These are phyloP conservation scores for Brassica hybrid DNA, from an alignment of 441 rosid species.

Conservation along the genomic window DNA sequence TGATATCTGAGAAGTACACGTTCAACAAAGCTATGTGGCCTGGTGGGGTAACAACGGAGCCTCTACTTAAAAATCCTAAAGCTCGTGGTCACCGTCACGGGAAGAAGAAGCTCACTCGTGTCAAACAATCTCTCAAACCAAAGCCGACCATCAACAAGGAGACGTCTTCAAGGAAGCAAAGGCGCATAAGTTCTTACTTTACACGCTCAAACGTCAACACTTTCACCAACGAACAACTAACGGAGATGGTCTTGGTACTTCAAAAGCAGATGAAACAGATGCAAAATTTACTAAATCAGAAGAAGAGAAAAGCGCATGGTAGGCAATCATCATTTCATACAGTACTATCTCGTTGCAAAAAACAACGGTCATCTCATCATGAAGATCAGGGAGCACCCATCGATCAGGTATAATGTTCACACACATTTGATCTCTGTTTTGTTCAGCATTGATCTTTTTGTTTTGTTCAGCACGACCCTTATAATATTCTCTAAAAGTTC, in stretches of 20 bases:
- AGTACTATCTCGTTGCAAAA: background rate
- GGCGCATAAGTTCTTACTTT: background rate
- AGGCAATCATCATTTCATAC: background rate
- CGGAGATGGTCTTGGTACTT: no score
- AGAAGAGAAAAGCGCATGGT: background rate
- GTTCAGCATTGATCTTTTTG: background rate
- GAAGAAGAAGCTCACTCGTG: background rate
- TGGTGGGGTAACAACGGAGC: background rate
- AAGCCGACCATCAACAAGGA: background rate
- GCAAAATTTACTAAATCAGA: background rate
- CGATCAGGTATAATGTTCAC: background rate
- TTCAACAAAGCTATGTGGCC: background rate
- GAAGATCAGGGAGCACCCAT: background rate
- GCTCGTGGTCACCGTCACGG: background rate
- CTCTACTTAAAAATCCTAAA: background rate
- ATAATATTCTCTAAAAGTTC: no score
- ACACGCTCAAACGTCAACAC: background rate
- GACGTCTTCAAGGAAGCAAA: background rate
- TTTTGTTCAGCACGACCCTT: background rate
- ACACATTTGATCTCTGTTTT: no score
- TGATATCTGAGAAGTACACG: background rate
- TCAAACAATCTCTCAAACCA: background rate
- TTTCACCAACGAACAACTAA: background rate
- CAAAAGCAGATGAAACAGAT: background rate
- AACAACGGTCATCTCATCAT: background rate